These are phyloP conservation scores for Ceratobasidium sp. DNA, from an alignment of 1,284 basidiomycete species.

Conservation along the genomic window DNA sequence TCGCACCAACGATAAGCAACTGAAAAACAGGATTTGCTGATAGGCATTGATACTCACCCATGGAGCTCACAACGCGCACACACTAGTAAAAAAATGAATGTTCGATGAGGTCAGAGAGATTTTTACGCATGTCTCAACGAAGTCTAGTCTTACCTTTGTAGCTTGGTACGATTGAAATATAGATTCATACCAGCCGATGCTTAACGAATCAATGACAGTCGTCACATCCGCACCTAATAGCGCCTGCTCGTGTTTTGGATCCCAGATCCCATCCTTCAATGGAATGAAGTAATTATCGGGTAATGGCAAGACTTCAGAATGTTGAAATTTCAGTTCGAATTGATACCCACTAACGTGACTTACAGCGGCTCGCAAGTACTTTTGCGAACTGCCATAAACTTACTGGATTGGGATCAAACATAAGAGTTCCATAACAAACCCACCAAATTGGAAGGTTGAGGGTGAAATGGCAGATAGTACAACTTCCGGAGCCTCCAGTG, in stretches of 20 bases:
- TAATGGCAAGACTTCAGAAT: conserved; percentile 55
- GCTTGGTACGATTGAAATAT: conserved; percentile 69
- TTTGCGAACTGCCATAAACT: too few species aligned
- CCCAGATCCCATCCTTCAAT: conserved; percentile 65
- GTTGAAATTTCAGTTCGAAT: too few species aligned
- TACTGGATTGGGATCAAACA: conserved; percentile 41
- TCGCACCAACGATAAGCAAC: too few species aligned
- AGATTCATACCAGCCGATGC: conserved; percentile 72
- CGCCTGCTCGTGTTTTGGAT: conserved; percentile 59
- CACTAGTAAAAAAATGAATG: conserved; percentile 51
- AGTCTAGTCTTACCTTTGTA: conserved; percentile 62
- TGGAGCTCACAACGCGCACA: conserved; percentile 68
- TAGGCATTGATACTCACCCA: conserved; percentile 60
- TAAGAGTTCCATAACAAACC: conserved; percentile 38
- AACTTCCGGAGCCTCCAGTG: background rate
- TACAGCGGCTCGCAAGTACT: too few species aligned
- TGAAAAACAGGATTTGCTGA: too few species aligned
- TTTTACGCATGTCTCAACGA: too few species aligned
- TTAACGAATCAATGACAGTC: conserved; percentile 60
- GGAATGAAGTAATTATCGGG: conserved; percentile 68
- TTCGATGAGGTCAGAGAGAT: too few species aligned
- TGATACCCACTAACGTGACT: too few species aligned
- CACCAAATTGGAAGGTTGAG: conserved; percentile 32
- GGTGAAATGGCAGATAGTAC: background rate
- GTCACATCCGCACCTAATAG: conserved; percentile 66